phyloP scores from a whole-genome alignment of 306 rosid species.

The Casuarina glauca region DNA sequence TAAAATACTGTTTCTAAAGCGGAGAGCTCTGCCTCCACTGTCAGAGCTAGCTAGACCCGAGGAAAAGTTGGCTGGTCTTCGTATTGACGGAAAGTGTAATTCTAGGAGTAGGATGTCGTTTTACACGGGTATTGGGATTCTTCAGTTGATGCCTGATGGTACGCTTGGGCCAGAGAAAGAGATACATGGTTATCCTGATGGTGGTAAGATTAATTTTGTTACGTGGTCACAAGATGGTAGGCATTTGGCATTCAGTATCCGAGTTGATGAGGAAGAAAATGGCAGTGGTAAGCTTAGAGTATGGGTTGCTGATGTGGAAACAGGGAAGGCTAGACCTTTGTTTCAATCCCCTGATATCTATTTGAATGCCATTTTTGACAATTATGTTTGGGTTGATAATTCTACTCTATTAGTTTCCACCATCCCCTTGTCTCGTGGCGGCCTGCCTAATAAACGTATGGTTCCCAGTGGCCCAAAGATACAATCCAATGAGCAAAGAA shows the following conservation, averaged over 20 bases:
- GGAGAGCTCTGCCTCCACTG: constrained; percentile 91
- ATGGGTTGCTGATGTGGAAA: constrained; percentile 90
- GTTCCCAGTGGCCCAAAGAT: constrained; percentile 90
- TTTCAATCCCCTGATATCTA: constrained; percentile 58
- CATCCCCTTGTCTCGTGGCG: constrained; percentile 74
- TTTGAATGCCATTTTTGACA: constrained; percentile 85
- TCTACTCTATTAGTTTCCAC: constrained; percentile 76
- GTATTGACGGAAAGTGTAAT: constrained; percentile 87
- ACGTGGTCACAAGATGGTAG: constrained; percentile 89
- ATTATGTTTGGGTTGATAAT: constrained; percentile 84
- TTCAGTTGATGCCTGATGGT: constrained; percentile 68
- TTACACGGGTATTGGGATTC: constrained; percentile 87
- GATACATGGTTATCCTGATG: constrained; percentile 77
- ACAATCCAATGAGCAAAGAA: constrained; percentile 80
- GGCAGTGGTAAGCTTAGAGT: constrained; percentile 60
- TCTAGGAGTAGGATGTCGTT: constrained; percentile 96
- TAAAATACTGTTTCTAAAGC: constrained; percentile 82
- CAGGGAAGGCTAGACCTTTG: constrained; percentile 79
- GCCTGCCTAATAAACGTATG: constrained; percentile 77
- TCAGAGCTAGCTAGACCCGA: constrained; percentile 84
- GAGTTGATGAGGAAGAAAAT: constrained; percentile 62
- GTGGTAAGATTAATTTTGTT: constrained; percentile 87
- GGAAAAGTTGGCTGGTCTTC: constrained; percentile 93
- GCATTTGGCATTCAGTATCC: constrained; percentile 78
- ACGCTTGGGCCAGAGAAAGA: constrained; percentile 71